Percentiles rank a stretch among this genome's conserved stretches.
These are phyloP conservation scores for Ramaria rubella DNA, from an alignment of 768 basidiomycete genomes.

Conservation along the genomic window DNA sequence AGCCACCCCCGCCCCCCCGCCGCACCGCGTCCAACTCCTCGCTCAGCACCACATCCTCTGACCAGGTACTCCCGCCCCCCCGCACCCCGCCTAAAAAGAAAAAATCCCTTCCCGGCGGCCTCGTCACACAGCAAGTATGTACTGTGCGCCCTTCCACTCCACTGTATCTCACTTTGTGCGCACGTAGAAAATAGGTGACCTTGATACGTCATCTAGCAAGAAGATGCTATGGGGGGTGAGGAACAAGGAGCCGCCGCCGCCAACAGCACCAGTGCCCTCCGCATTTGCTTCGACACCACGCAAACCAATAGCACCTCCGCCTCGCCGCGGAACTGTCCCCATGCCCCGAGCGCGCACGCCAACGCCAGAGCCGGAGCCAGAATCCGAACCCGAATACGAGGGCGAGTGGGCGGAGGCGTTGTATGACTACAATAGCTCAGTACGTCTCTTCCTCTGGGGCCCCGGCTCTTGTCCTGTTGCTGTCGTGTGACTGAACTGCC, in stretches of 20 bases:
- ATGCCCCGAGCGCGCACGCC: constrained; percentile 22
- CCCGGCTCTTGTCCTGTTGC: neutral
- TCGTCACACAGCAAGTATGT: constrained; percentile 18
- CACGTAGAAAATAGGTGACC: constrained; percentile 51
- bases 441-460: constrained; percentile 22
- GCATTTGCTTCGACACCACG: constrained; percentile 38
- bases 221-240: constrained; percentile 38
- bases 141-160: neutral
- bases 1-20: constrained; percentile 20
- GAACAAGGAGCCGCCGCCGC: constrained; percentile 33
- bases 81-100: constrained; percentile 11
- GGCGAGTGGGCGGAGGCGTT: constrained; percentile 76
- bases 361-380: constrained; percentile 28
- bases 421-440: constrained; percentile 67
- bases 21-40: constrained; percentile 15
- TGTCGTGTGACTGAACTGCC: neutral
- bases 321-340: constrained; percentile 20
- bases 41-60: constrained; percentile 15
- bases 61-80: constrained; percentile 8
- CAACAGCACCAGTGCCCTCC: constrained; percentile 29
- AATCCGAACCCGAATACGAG: constrained; percentile 23
- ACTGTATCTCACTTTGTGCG: too few relatives aligned
- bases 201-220: constrained; percentile 47
- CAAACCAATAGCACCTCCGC: constrained; percentile 48
- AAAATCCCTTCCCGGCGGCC: neutral